Evolutionary conservation across 306 rosid genomes (phyloP), one percentile per base, ranked within the genome.

Genomic region (Luffa aegyptiaca): DNA sequence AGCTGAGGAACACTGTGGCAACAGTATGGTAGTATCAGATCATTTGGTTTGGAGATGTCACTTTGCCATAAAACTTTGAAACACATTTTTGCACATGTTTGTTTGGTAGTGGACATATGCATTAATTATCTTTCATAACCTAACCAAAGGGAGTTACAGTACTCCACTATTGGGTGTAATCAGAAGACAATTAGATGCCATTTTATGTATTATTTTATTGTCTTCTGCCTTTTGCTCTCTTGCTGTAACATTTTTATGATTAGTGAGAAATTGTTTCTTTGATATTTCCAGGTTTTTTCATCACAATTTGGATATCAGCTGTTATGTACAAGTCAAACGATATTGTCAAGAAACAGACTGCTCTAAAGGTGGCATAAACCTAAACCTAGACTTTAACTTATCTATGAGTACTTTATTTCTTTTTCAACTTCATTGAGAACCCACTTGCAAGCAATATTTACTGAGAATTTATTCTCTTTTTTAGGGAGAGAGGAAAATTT

Each of bases 261-360:
- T 36, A 41, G 12, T 46, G 61, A 17, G 9, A 76, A 76, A 0
- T 76, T 46, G 10, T 68, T n/a, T 72, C 6, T 57, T 65, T 80
- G 52, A 36, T 77, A 86, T 83, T 81, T 90, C 86, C 90, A 91
- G 98, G 97, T 78, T 93, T 93, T 86, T 89, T 96, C 84, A 86
- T 90, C 62, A 89, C 92, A 64, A 86, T 93, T 79, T 88, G 98
- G 91, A 81, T 93, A 81, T 88, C 96, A 44, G 97, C 92, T 86
- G 90, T 96, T 82, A 88, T 96, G 99, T 88, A 84, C 78, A 91
- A 91, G 85, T 91, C 99, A 18, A 96, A 90, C 80, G 97, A 96
- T 84, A 81, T 93, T 78, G 91, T 96, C 37, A 88, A 87, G 86
- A 90, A 89, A 86, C 99, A 96, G 89, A 96, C 98, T 56, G 89